Percentiles rank a stretch among this genome's conserved stretches.
phyloP scores from a whole-genome alignment of 2,329 filamentous ascomycete genomes.

The Fonsecaea pugnacius region DNA sequence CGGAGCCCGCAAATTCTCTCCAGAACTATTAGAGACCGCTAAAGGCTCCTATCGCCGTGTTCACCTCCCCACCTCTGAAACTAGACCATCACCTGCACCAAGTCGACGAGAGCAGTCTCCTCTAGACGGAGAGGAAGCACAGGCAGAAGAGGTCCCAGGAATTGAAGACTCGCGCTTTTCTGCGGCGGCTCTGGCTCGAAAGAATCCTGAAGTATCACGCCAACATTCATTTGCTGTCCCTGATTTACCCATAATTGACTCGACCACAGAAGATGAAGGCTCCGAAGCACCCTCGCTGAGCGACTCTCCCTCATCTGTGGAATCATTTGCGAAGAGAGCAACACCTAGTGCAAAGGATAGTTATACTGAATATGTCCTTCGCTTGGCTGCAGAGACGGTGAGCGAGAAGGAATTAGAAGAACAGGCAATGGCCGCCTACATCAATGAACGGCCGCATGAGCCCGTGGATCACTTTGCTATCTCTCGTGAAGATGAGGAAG shows the following conservation, averaged over 20 bases:
- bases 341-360: constrained; percentile 60
- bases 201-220: constrained; percentile 42
- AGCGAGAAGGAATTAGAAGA: constrained; percentile 81
- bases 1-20: constrained; percentile 64
- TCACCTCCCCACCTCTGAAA: constrained; percentile 21
- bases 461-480: constrained; percentile 54
- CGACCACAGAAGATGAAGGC: constrained; percentile 58
- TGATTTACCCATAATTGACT: constrained; percentile 64
- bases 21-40: constrained; percentile 80
- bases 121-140: constrained; percentile 15
- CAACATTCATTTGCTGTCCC: constrained; percentile 66
- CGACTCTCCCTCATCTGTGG: constrained; percentile 42
- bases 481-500: constrained; percentile 42
- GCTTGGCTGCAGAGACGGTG: constrained; percentile 73
- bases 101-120: constrained; percentile 15
- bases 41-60: constrained; percentile 67
- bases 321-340: constrained; percentile 43
- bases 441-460: constrained; percentile 54
- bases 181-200: constrained; percentile 47
- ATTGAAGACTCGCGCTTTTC: constrained; percentile 51
- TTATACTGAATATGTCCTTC: constrained; percentile 75
- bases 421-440: constrained; percentile 54
- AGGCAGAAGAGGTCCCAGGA: constrained; percentile 31
- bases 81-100: constrained; percentile 9
- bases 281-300: constrained; percentile 53